A percentile compares a stretch with the other conserved stretches of the same genome.
These are phyloP conservation scores for Penicillium coffeae DNA, from an alignment of 495 filamentous ascomycete genomes.

Conservation along the genomic window DNA sequence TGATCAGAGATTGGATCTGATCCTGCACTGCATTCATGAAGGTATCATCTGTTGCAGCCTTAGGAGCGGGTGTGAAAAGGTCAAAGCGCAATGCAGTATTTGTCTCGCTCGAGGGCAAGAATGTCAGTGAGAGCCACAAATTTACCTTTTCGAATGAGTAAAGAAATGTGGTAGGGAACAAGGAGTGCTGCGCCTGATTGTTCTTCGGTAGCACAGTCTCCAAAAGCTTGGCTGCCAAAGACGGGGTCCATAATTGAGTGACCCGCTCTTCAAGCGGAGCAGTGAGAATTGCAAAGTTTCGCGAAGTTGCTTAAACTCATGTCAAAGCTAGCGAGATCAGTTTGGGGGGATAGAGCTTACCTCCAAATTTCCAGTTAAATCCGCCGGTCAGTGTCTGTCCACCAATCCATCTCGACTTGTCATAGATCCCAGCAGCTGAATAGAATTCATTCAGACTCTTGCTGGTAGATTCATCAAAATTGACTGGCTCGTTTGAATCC, in stretches of 20 bases:
- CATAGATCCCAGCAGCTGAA: conserved; percentile 4
- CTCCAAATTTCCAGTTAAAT: conserved; percentile 46
- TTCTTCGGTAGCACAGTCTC: not conserved
- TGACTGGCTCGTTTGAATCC: conserved; percentile 19
- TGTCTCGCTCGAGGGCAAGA: conserved; percentile 17
- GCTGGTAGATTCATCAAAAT: conserved; percentile 7
- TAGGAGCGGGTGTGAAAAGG: conserved; percentile 7
- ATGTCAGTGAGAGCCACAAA: conserved; percentile 12
- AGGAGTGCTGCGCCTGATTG: conserved; percentile 1
- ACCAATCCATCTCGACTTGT: conserved; percentile 23
- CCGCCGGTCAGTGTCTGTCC: conserved; percentile 34
- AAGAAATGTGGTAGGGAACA: conserved; percentile 15
- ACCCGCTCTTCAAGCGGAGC: conserved; percentile 5
- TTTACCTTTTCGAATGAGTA: conserved; percentile 14
- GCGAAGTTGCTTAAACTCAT: conserved; percentile 2
- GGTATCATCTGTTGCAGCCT: not conserved
- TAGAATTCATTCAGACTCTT: conserved; percentile 11
- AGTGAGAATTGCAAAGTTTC: not conserved
- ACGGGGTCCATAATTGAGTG: conserved; percentile 1
- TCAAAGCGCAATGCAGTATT: conserved; percentile 22
- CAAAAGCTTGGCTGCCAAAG: conserved; percentile 5
- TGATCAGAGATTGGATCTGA: not conserved
- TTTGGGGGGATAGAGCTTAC: conserved; percentile 12
- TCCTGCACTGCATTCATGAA: not conserved
- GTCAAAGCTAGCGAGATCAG: not conserved